Evolutionary conservation across 73 alveolate genomes (phyloP).

Genomic region (Symbiodinium natans): DNA sequence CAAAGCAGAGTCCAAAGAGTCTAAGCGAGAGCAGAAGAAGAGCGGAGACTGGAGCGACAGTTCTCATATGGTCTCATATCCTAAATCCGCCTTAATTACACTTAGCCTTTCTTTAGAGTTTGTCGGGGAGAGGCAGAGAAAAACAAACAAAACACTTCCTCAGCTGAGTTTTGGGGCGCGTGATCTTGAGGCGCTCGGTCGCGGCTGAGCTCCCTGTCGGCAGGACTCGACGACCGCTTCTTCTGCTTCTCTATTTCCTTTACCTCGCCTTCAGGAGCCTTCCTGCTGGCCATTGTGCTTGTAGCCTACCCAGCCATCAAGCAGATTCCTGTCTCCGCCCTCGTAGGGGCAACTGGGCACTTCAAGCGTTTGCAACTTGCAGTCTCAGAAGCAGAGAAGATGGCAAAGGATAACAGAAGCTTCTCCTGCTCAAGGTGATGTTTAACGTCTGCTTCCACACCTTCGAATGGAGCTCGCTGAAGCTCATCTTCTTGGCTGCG

Average conservation of each 20-base stretch:
- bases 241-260: no score
- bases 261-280: constrained; percentile 5
- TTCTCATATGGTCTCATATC: no score
- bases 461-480: constrained; percentile 80
- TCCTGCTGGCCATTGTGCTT: constrained; percentile 44
- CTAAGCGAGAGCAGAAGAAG: no score
- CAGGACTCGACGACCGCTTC: background rate
- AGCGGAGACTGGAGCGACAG: no score
- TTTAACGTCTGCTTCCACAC: constrained; percentile 56
- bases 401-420: no score
- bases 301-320: constrained; percentile 47
- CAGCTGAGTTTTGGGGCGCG: no score
- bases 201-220: background rate
- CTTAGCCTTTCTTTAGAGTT: no score
- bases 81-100: no score
- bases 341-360: constrained; percentile 42
- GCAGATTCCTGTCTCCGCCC: constrained; percentile 74
- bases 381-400: no score
- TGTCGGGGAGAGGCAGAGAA: no score
- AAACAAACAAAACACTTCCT: no score
- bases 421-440: background rate
- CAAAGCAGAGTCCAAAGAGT: no score
- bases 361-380: background rate
- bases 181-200: background rate
- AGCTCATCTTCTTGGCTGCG: constrained; percentile 56